These are phyloP conservation scores for Marsdenia floribunda DNA, from an alignment of 257 asterid genomes.

Conservation along the genomic window DNA sequence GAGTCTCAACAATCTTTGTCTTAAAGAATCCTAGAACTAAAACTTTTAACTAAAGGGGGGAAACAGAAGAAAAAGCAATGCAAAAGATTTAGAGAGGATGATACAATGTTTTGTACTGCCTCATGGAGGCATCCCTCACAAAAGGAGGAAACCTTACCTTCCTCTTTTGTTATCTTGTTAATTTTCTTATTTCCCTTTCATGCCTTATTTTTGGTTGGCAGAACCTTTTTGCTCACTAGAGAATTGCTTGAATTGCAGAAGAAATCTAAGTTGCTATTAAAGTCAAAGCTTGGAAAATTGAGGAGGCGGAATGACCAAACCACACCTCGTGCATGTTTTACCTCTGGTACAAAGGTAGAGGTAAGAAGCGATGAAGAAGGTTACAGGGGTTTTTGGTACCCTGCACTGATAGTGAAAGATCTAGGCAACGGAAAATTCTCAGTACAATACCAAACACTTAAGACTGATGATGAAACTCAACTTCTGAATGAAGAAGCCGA, in stretches of 20 bases:
- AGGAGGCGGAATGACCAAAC: constrained; percentile 19
- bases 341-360: constrained; percentile 42
- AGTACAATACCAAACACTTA: constrained; percentile 42
- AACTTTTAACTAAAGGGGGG: background rate
- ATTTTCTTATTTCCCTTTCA: background rate
- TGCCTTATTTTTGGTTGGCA: background rate
- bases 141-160: background rate
- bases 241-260: constrained; percentile 35
- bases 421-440: constrained; percentile 32
- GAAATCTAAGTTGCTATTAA: constrained; percentile 28
- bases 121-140: background rate
- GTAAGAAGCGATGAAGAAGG: constrained; percentile 40
- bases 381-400: constrained; percentile 46
- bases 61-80: background rate
- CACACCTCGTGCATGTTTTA: constrained; percentile 20
- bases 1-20: constrained; percentile 2
- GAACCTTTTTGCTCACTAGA: constrained; percentile 4
- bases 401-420: constrained; percentile 32
- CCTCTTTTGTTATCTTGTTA: background rate
- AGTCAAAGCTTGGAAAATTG: constrained; percentile 27
- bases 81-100: background rate
- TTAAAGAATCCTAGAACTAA: background rate
- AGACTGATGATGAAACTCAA: constrained; percentile 32
- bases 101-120: background rate
- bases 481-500: constrained; percentile 38